Evolutionary conservation across 129 eudicot species (phyloP), one percentile per base, ranked within the genome.

Genomic region (Centella asiatica): DNA sequence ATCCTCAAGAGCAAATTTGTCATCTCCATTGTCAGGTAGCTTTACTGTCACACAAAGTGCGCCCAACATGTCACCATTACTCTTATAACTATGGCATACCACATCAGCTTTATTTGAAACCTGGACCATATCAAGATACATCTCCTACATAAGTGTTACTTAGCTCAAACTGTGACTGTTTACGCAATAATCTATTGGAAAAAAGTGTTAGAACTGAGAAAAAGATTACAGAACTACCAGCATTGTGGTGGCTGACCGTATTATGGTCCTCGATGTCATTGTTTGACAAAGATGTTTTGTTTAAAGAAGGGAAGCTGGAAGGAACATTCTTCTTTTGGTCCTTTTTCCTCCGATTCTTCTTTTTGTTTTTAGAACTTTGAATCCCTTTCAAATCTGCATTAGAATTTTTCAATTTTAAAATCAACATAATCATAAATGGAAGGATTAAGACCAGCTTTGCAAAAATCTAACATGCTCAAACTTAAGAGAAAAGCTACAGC

Each of bases 331-430:
- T 83, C 18, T 68, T 85, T 36, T 78, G 90, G 51, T 86, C 95
- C 69, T 86, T 90, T 73, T 85, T 86, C 72, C 64, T 81, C 27
- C 89, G 83, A 60, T 73, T 81, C 69, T 86, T 90, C 86, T 83
- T 86, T 80, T 83, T 90, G 60, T 39, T 86, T 67, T 90, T 90
- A 50, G 89, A 68, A 74, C 85, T 47, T 75, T 65, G 81, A 44
- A 67, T 83, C 58, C 72, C 89, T 74, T 90, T 86, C 1, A 77
- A 74, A 73, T 81, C 97, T 86, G 85, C 77, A 80, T 65, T 17
- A 22, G 19, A 54, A 55, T 18, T 44, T 66, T 28, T 34, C 36
- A 33, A 46, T 4, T 12, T 17, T 60, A 32, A 4, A 57, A 47
- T 6, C 25, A 9, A 25, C 13, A 5, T 24, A 22, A 15, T 26